A percentile compares a stretch with the other conserved stretches of the same genome.
Evolutionary conservation across 2,329 filamentous ascomycete genomes (phyloP).

Genomic region (Ophiostoma tasmaniense): DNA sequence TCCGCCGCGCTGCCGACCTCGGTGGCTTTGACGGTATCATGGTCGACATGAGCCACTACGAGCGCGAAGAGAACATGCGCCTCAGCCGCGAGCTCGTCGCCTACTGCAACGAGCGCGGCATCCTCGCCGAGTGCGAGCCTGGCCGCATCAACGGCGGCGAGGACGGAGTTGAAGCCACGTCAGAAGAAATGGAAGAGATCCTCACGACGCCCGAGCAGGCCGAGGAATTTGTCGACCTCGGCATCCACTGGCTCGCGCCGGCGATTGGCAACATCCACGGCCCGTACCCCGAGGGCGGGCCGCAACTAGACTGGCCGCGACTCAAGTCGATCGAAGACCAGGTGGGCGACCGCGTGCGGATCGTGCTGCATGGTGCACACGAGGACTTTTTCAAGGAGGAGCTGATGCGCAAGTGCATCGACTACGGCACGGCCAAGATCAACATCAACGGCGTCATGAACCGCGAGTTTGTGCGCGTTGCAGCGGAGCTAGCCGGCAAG

Average conservation of each 20-base stretch:
- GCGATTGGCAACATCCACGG: conserved; percentile 60
- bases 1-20: conserved; percentile 46
- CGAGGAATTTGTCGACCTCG: conserved; percentile 50
- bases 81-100: conserved; percentile 52
- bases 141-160: conserved; percentile 55
- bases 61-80: conserved; percentile 59
- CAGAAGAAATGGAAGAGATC: conserved; percentile 30
- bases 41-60: conserved; percentile 69
- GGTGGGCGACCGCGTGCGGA: conserved; percentile 15
- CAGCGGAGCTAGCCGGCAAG: conserved; percentile 19
- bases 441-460: conserved; percentile 40
- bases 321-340: conserved; percentile 34
- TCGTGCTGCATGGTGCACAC: conserved; percentile 23
- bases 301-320: conserved; percentile 44
- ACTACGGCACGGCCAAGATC: conserved; percentile 44
- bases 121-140: conserved; percentile 60
- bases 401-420: conserved; percentile 44
- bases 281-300: conserved; percentile 49
- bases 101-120: conserved; percentile 54
- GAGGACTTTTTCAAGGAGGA: conserved; percentile 28
- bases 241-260: conserved; percentile 56
- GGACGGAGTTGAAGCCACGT: conserved; percentile 50
- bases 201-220: conserved; percentile 54
- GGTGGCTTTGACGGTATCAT: conserved; percentile 63
- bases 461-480: conserved; percentile 9